Percentiles rank a stretch among this genome's conserved stretches.
Evolutionary conservation across 164 flowering plant species (phyloP).

Genomic region (Dillenia suffruticosa): DNA sequence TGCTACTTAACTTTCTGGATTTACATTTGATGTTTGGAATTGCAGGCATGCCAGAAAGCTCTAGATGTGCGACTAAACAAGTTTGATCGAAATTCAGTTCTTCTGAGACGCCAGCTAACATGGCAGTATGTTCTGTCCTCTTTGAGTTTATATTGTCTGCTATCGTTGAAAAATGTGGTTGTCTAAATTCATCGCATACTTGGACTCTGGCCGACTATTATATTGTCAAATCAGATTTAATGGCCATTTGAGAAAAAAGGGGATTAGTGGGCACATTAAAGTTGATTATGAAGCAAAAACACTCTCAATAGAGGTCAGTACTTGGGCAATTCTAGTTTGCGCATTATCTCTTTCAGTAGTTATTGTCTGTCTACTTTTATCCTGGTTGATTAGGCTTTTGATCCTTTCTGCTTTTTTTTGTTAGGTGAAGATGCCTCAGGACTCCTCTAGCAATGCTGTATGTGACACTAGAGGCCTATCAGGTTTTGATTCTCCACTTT

Average conservation of each 20-base stretch:
- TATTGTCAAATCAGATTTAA: constrained; percentile 54
- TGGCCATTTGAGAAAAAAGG: constrained; percentile 62
- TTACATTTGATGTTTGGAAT: neutral
- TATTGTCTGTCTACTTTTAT: neutral
- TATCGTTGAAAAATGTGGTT: neutral
- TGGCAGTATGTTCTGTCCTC: constrained; percentile 62
- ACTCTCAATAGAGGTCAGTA: constrained; percentile 46
- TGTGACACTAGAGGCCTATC: constrained; percentile 95
- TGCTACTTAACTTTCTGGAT: too few relatives aligned
- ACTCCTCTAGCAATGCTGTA: constrained; percentile 67
- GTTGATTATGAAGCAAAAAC: constrained; percentile 53
- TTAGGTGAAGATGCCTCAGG: constrained; percentile 96
- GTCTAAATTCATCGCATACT: neutral
- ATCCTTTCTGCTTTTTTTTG: constrained; percentile 3
- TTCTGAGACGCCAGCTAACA: constrained; percentile 61
- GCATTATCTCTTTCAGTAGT: neutral
- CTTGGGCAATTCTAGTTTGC: neutral
- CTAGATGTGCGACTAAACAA: constrained; percentile 52
- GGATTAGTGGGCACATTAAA: constrained; percentile 47
- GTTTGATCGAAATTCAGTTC: constrained; percentile 59
- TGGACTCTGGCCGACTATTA: constrained; percentile 2
- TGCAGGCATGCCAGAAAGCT: constrained; percentile 71
- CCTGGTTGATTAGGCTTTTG: neutral
- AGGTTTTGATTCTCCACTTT: constrained; percentile 30
- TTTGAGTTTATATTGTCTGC: neutral